phyloP scores from a whole-genome alignment of 139 green algal genomes.

The Chlorella sorokiniana region DNA sequence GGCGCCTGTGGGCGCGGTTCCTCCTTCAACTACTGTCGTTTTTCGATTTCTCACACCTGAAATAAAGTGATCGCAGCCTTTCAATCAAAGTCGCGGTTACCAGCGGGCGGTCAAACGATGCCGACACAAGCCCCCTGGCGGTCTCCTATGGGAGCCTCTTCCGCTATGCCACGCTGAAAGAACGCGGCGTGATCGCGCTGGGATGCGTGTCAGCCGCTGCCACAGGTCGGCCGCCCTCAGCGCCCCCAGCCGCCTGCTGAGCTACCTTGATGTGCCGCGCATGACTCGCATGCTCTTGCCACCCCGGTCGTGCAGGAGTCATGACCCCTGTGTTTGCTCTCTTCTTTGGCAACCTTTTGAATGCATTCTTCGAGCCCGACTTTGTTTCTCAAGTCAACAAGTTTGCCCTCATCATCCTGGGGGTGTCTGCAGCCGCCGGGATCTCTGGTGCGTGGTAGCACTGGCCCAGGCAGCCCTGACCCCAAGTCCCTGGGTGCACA shows the following conservation, averaged over 20 bases:
- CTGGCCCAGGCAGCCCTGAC: background rate
- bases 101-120: background rate
- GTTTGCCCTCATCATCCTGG: background rate
- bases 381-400: background rate
- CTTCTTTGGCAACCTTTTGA: conserved; percentile 12
- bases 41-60: too few relatives aligned
- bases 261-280: background rate
- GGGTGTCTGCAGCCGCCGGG: background rate
- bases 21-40: too few relatives aligned
- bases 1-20: too few relatives aligned
- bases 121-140: background rate
- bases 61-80: background rate
- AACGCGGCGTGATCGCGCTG: background rate
- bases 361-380: conserved; percentile 4
- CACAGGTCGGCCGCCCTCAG: background rate
- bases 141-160: background rate
- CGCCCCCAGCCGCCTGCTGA: background rate
- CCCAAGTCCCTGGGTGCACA: too few relatives aligned
- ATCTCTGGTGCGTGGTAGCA: background rate
- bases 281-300: background rate
- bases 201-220: background rate
- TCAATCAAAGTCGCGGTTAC: too few relatives aligned
- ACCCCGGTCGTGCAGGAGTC: background rate
- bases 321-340: background rate
- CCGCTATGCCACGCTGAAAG: conserved; percentile 1